A percentile compares a stretch with the other conserved stretches of the same genome.
Evolutionary conservation across 768 basidiomycete genomes (phyloP).

Genomic region (Rickenella mellea): DNA sequence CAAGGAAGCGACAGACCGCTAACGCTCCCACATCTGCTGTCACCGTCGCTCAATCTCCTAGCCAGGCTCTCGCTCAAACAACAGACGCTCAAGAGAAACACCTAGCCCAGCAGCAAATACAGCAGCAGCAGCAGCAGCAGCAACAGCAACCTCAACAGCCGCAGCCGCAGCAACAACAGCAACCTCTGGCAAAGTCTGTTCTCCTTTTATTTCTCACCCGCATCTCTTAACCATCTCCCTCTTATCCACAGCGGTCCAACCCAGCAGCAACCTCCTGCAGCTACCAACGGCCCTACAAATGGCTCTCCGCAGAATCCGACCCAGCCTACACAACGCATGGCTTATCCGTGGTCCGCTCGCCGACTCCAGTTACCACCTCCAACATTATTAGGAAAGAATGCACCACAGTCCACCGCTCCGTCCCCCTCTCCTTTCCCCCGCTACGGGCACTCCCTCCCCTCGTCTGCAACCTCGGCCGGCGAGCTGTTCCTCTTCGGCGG

Average conservation of each 20-base stretch:
- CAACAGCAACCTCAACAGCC: constrained; percentile 3
- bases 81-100: constrained; percentile 15
- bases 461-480: constrained; percentile 62
- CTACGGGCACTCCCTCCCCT: constrained; percentile 89
- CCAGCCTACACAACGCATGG: constrained; percentile 32
- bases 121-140: constrained; percentile 20
- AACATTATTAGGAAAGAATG: constrained; percentile 49
- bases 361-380: constrained; percentile 65
- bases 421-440: constrained; percentile 91
- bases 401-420: constrained; percentile 51
- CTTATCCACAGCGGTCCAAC: constrained; percentile 18
- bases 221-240: constrained; percentile 15
- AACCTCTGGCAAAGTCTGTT: constrained; percentile 2
- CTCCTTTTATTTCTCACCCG: too few relatives aligned
- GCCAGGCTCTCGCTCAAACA: constrained; percentile 59
- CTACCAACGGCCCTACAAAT: too few relatives aligned
- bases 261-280: too few relatives aligned
- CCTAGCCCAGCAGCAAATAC: constrained; percentile 19
- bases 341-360: constrained; percentile 79
- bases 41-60: constrained; percentile 53
- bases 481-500: constrained; percentile 97
- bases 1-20: constrained; percentile 49
- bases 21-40: constrained; percentile 21
- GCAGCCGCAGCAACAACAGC: constrained; percentile 4
- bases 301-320: background rate